Evolutionary conservation across 1,284 basidiomycete genomes (phyloP), one percentile per base, ranked within the genome.

Genomic region (Erythrobasidium hasegawianum): DNA sequence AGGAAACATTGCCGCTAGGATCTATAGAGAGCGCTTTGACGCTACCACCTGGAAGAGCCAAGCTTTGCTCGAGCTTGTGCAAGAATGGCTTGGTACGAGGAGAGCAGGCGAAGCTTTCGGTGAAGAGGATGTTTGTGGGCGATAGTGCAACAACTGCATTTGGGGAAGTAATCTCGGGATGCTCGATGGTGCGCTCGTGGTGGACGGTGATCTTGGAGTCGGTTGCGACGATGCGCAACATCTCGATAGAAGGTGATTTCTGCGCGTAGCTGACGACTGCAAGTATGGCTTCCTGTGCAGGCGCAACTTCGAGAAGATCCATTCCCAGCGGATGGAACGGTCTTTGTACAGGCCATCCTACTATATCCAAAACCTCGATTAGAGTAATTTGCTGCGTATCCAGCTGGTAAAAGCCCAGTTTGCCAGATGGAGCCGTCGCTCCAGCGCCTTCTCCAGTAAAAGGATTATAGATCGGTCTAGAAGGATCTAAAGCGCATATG

Each of bases 251-350:
- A 49, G 50, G 41, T 22, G 10, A n/a, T 16, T 57, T 65, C 45
- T 43, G 20, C 45, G 47, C 54, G 24, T 45, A 57, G 24, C 58
- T 65, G 18, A 39, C 47, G 10, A 52, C 18, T n/a, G 43, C 62
- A 2, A 65, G 56, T 18, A 52, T 18, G 13, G 62, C 62, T 39
- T 52, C 47, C 22, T 27, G 33, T 3, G 43, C 62, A 20, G 43
- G 27, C 26, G 26, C 40, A 10, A 52, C 40, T 7, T 65, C 62
- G 45, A 52, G 56, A 16, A 40, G n/a, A 39, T 41, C 47, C 26
- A 65, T 65, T 14, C 62, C 62, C 5, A 65, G 56, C n/a, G 62
- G 62, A 27, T 65, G 62, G 33, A 65, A 58, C 18, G 55, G 27
- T 27, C 29, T 33, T 10, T 24, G 55, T 27, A 33, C 56, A 18